phyloP scores from a whole-genome alignment of 768 basidiomycete genomes.

The Myochromella boudieri region DNA sequence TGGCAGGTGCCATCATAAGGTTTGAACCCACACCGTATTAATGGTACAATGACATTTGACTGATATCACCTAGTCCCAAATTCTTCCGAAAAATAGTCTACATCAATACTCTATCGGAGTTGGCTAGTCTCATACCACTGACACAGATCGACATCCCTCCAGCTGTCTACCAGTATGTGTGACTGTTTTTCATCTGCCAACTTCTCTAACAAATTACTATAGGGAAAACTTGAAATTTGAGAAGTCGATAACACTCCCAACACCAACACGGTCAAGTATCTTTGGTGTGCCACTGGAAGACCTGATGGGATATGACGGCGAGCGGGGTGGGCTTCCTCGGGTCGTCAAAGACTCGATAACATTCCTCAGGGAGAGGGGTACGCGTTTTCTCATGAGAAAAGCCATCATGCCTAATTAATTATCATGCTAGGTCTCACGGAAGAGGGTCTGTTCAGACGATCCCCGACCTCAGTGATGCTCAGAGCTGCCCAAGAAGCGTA shows the following conservation, averaged over 20 bases:
- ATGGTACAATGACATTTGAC: constrained; percentile 1
- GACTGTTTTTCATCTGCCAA: not conserved
- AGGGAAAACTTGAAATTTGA: constrained; percentile 85
- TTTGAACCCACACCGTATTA: constrained; percentile 23
- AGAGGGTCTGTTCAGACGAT: constrained; percentile 83
- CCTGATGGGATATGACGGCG: constrained; percentile 80
- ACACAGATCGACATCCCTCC: constrained; percentile 87
- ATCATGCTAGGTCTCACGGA: constrained; percentile 54
- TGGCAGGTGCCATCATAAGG: constrained; percentile 88
- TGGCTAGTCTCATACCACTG: constrained; percentile 77
- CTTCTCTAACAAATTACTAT: not conserved
- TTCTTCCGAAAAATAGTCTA: constrained; percentile 87
- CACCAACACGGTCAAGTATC: constrained; percentile 56
- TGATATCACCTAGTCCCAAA: constrained; percentile 62
- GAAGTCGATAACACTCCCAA: constrained; percentile 63
- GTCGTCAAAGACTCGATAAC: constrained; percentile 76
- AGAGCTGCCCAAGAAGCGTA: constrained; percentile 82
- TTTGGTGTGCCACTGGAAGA: constrained; percentile 85
- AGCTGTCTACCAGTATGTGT: constrained; percentile 74
- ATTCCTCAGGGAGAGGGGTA: constrained; percentile 64
- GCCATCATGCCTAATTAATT: not conserved
- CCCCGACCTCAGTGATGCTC: constrained; percentile 67
- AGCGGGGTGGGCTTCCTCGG: constrained; percentile 80
- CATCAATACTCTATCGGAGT: constrained; percentile 71
- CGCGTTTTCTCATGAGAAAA: constrained; percentile 16